phyloP scores from a whole-genome alignment of 352 stramenopile genomes.

The Phytophthora agathidicida region DNA sequence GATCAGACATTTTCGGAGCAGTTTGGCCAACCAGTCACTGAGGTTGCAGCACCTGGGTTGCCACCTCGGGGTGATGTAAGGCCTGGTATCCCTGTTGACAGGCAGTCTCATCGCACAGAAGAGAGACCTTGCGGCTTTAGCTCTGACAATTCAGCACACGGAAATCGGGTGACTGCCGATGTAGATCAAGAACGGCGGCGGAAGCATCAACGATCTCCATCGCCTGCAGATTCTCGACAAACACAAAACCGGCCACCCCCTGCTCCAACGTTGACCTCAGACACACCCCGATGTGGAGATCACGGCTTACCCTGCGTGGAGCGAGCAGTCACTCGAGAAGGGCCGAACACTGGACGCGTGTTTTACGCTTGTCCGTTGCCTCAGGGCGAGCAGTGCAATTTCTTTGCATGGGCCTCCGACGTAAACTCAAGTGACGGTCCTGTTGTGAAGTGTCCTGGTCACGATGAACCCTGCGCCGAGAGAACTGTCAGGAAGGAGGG shows the following conservation, averaged over 20 bases:
- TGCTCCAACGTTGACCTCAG: slow-evolving; percentile 7
- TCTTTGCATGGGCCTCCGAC: slow-evolving; percentile 93
- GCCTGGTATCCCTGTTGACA: background rate
- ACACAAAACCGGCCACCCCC: background rate
- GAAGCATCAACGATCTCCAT: slow-evolving; percentile 14
- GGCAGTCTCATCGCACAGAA: background rate
- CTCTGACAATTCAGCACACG: slow-evolving; percentile 1
- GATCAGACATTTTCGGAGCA: slow-evolving; percentile 92
- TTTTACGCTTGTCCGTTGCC: slow-evolving; percentile 92
- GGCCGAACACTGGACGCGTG: slow-evolving; percentile 90
- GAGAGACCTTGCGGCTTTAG: background rate
- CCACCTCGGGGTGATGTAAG: slow-evolving; percentile 1
- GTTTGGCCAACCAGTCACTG: slow-evolving; percentile 63
- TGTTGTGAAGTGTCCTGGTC: slow-evolving; percentile 51
- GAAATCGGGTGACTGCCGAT: slow-evolving; percentile 13
- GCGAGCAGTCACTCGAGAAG: slow-evolving; percentile 62
- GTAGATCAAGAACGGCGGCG: slow-evolving; percentile 6
- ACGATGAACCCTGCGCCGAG: slow-evolving; percentile 70
- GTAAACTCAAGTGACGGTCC: slow-evolving; percentile 6
- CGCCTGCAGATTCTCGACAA: slow-evolving; percentile 1
- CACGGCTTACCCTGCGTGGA: slow-evolving; percentile 59
- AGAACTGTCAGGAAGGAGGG: slow-evolving; percentile 70
- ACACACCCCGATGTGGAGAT: slow-evolving; percentile 49
- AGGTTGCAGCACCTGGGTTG: slow-evolving; percentile 3
- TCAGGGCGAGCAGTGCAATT: slow-evolving; percentile 88